Evolutionary conservation across 306 rosid genomes (phyloP), one percentile per base, ranked within the genome.

Genomic region (Medicago lupulina): DNA sequence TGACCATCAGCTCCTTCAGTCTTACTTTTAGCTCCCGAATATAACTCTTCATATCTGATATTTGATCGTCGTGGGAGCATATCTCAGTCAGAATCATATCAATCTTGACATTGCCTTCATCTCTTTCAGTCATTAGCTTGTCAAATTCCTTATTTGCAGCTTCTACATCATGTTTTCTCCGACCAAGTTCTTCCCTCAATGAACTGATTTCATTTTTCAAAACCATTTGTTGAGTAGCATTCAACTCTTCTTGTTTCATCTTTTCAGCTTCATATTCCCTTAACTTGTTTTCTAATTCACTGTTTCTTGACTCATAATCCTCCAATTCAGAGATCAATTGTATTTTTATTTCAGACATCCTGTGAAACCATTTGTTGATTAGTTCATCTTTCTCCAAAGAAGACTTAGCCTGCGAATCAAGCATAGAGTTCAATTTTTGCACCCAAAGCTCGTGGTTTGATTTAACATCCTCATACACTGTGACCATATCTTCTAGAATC

Each of bases 81-180:
- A 84, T 13, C 69, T 86, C 86, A 7, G 87, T 90, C 82, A 64
- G 10, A 5, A 91, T 84, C n/a, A 25, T 74, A 18, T 86, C 80
- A 64, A 80, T 62, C 74, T 34, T 79, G 41, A 89, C 88, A 57
- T 39, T 73, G 49, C 70, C 63, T 54, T 34, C 88, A 66, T 91
- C 89, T 80, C 78, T 91, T 82, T 86, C 97, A 7, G 87, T 80
- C 86, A 58, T 61, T 36, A 92, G 80, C 87, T 49, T 46, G 57
- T 90, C 91, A 2, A 83, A 81, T 40, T 87, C 89, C 76, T 77
- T 77, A 18, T 89, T 89, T 82, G 90, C 63, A 71, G 67, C 83
- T 75, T 87, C 90, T 31, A 79, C 47, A 13, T 78, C 83, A 12
- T 79, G 77, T 39, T 79, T 86, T 85, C 70, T 81, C 43, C 49